A percentile compares a stretch with the other conserved stretches of the same genome.
phyloP scores from a whole-genome alignment of 441 rosid species.

The Gossypium schwendimanii region DNA sequence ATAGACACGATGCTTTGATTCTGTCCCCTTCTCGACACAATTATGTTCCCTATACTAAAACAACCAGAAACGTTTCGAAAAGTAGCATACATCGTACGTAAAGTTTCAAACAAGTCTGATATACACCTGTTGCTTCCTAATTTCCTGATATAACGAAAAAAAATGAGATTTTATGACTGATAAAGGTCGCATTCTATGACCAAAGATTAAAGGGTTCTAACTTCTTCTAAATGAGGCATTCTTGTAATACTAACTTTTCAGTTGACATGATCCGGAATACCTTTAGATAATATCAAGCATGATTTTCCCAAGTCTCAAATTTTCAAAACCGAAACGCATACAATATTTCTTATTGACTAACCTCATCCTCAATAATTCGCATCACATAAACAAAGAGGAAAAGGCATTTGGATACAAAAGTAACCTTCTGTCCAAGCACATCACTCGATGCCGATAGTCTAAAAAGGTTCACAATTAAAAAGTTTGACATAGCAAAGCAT shows the following conservation, averaged over 20 bases:
- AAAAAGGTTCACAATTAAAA: constrained; percentile 4
- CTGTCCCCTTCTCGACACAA: too few relatives aligned
- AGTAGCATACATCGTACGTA: too few relatives aligned
- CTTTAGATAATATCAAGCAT: not conserved
- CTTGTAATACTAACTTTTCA: not conserved
- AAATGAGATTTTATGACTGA: not conserved
- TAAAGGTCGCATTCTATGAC: not conserved
- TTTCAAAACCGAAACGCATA: not conserved
- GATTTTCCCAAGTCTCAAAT: not conserved
- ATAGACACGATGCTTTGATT: too few relatives aligned
- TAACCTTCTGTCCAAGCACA: not conserved
- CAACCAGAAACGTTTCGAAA: too few relatives aligned
- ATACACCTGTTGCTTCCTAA: not conserved
- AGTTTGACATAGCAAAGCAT: not conserved
- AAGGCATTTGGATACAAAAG: not conserved
- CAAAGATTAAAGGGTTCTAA: not conserved
- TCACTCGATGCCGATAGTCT: not conserved
- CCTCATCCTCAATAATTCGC: not conserved
- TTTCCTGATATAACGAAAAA: not conserved
- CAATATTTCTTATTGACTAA: not conserved
- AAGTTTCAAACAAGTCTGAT: not conserved
- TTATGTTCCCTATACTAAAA: too few relatives aligned
- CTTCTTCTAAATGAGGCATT: not conserved
- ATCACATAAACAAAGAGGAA: not conserved
- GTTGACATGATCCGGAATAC: not conserved